phyloP scores from a whole-genome alignment of 2,329 filamentous ascomycete species.

The Thielaviopsis musarum region DNA sequence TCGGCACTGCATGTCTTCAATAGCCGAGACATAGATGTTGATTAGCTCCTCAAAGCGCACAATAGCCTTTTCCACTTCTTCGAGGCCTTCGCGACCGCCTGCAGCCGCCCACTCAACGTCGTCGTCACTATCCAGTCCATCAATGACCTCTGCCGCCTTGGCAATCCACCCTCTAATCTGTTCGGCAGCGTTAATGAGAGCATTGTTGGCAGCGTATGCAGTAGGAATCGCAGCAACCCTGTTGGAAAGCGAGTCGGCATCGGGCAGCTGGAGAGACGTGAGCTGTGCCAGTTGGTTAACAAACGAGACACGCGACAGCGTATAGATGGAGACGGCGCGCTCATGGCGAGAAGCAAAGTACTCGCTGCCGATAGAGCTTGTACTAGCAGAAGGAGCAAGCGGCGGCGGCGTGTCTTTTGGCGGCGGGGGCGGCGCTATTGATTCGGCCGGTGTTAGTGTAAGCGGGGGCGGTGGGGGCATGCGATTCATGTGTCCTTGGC shows the following conservation, averaged over 20 bases:
- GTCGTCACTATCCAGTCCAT: constrained; percentile 81
- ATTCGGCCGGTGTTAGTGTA: constrained; percentile 24
- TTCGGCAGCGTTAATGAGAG: constrained; percentile 71
- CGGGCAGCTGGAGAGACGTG: constrained; percentile 75
- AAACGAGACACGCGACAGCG: constrained; percentile 80
- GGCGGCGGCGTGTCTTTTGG: constrained; percentile 34
- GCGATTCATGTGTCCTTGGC: constrained; percentile 40
- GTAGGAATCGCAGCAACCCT: constrained; percentile 75
- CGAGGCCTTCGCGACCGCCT: constrained; percentile 66
- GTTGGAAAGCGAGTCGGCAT: constrained; percentile 66
- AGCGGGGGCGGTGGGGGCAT: constrained; percentile 25
- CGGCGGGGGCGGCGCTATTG: neutral
- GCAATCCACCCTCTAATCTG: constrained; percentile 90
- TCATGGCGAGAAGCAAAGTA: constrained; percentile 53
- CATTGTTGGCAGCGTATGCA: constrained; percentile 65
- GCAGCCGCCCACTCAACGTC: constrained; percentile 94
- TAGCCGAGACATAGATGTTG: constrained; percentile 84
- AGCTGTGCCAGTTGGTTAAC: constrained; percentile 84
- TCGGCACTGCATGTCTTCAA: constrained; percentile 73
- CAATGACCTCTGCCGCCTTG: constrained; percentile 79
- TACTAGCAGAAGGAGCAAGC: constrained; percentile 10
- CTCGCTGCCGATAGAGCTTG: constrained; percentile 3
- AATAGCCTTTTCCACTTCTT: constrained; percentile 58
- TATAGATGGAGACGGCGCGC: constrained; percentile 78
- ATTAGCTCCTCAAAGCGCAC: constrained; percentile 74